Base-by-base conservation (phyloP, 139 green algal genomes). In the Klebsormidium nitens region DNA sequence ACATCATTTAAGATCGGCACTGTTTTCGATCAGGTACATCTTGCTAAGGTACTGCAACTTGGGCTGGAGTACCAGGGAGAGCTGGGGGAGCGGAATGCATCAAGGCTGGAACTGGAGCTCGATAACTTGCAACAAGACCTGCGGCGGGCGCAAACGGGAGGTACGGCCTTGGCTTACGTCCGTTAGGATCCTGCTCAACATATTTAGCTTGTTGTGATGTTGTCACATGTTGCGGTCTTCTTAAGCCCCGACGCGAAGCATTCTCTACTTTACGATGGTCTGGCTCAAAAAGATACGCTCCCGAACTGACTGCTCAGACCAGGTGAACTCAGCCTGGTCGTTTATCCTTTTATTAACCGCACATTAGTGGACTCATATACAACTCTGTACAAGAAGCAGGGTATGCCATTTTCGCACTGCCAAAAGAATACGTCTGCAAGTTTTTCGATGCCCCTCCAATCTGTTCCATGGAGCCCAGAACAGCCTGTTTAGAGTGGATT, bases 31-130 rank as follows among this genome's bases (percentile, higher is more conserved):
- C n/a, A n/a, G n/a, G 55, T 63, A 8, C 55, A 63, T 14, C 55
- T 63, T 23, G 55, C 55, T 8, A 8, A 14, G 8, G 31, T 63
- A 14, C 55, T 63, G 55, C 55, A 63, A 14, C 55, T 63, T 63
- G 29, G 11, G 29, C 55, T 63, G 11, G 55, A 63, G 32, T 63
- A 63, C 14, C 11, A 36, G 55, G 14, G 14, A 14, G 11, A 63
- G 11, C 11, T 29, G 55, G 55, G 14, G 11, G 14, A 50, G 11
- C 42, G 42, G 11, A 50, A 8, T 8, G 14, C 14, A 8, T 14
- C 8, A 14, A 8, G 14, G 42, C 42, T 50, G 42, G 42, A 50
- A 14, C 8, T 8, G 11, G 42, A 50, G 42, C 42, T 50, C 11
- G 42, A 50, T n/a, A n/a, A n/a, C n/a, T n/a, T 14, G 42, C 42